Base-by-base conservation (phyloP, 2,329 filamentous ascomycete species). In the Falciphora oryzae region DNA sequence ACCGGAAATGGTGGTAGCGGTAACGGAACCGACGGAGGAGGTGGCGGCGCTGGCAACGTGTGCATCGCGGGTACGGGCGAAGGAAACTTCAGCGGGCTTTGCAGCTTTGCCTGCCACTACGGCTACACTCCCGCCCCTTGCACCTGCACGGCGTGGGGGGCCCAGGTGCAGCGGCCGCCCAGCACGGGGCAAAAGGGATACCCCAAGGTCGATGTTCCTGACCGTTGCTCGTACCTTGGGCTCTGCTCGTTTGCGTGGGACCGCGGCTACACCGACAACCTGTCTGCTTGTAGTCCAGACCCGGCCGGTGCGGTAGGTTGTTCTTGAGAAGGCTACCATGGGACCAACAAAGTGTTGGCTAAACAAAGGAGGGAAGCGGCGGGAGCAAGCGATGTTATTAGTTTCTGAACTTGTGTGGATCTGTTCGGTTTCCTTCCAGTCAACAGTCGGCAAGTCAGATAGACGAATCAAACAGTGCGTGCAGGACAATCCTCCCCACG, bases 101-200 rank as follows among this genome's bases (percentile, higher is more conserved):
- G 69, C 50, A 57, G 53, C 16, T 70, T 69, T 57, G 58, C 67
- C 14, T 70, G 69, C 64, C 59, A 62, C 27, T 64, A 67, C 38
- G 69, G 69, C 3, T 67, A 66, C 65, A 69, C 67, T 22, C 68
- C 68, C 28, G 65, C 66, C 2, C 62, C 62, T 50, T 70, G 69
- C 61, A 50, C 63, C 31, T 70, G 69, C 59, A 69, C 65, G 7
- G 63, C 65, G 22, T 64, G 60, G 1, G 69, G 68, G 7, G 57
- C 62, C 11, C 66, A 64, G 13, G 59, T 63, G 13, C 1, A 18
- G 31, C 60, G 61, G 3, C 57, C 60, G 28, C 63, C 61, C 4
- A 57, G 57, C 25, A 57, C 32, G 18, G 64, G 56, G 7, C 22
- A 53, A 14, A 53, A 53, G 44, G 44, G 44, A 11, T 53, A 53